Base-by-base conservation (phyloP, 805 yeast species). In the Metschnikowia proteae region DNA sequence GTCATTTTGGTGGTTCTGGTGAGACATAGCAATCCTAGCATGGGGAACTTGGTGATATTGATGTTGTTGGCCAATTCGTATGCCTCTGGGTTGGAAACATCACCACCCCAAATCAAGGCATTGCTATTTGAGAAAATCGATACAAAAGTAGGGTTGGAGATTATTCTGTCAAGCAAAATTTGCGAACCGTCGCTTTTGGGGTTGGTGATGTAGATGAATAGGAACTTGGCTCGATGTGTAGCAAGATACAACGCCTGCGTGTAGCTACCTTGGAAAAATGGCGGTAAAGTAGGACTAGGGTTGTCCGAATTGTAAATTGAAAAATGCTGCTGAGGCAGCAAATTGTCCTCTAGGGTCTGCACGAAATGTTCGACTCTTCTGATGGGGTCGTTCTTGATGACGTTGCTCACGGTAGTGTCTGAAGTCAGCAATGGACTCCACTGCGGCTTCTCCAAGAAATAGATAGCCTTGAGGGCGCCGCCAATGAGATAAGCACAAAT, bases 71-170 rank as follows among this genome's bases (percentile, higher is more conserved):
- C 86, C 11, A 89, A 83, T 58, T 88, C 96, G 60, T 80, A 83
- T 1, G 92, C 88, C 64, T 92, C 98, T 22, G 90, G 81, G 48
- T 82, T 82, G n/a, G 79, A 76, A 25, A 86, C 79, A 60, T 88
- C 84, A 6, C 97, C 96, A 37, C 91, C 96, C 98, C 98, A 92
- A 1, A 88, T 66, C 3, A 88, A 55, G 41, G 75, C 76, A 22
- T 78, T 76, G 75, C 71, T 33, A n/a, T 53, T 49, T 13, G 60
- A 47, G 41, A 70, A 70, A 2, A 69, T 46, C 4, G 71, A 64
- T 10, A 79, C 67, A 46, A 87, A 80, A 26, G 63, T 65, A 2
- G 73, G 75, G 50, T 79, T 72, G 38, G 82, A 67, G 41, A 89
- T 62, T 3, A 88, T 75, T 8, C 75, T 74, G 10, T 74, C 64